Evolutionary conservation across 2,329 filamentous ascomycete genomes (phyloP), one percentile per base, ranked within the genome.

Genomic region (Tolypocladium tundrense): DNA sequence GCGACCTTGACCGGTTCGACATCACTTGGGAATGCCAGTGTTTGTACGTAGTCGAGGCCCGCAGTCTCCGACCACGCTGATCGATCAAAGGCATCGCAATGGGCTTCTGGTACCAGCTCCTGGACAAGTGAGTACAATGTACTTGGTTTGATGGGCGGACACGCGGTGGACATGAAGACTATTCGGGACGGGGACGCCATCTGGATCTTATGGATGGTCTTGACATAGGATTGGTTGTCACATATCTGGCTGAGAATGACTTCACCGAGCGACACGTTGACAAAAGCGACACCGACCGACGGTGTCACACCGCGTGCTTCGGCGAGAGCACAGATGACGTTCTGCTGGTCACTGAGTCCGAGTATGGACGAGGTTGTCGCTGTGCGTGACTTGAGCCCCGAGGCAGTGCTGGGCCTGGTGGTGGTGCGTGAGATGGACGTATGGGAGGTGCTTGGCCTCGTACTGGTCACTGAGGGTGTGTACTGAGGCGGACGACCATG

Each of bases 201-300:
- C 56, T 84, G 83, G 40, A 97, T 80, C 69, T 97, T 96, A 71
- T 96, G 90, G 37, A 96, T 78, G 0, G 91, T 96, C 67, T 87
- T 87, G 58, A 91, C 86, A 69, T 96, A 97, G 40, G 91, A 95
- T 69, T 96, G 91, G 58, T 87, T 95, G 70, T 97, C 93, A 67
- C 88, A 91, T 62, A 97, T 93, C 67, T 97, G 91, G 67, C 90
- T 95, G 43, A 97, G 79, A 35, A 91, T 84, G 19, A 85, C 89
- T 72, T 96, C 91, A 43, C 88, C 89, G 2, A 90, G 92, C 48
- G 90, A 87, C 3, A 95, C 78, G 67, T 97, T 95, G 67, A 97
- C 79, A 67, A 97, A 92, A 3, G 91, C 90, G 45, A 96, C 77
- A 1, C 93, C 92, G 2, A 97, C 87, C 0, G 86, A 88, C 0